Evolutionary conservation across 2,329 filamentous ascomycete species (phyloP).

Genomic region (Aspergillus pseudoterreus): DNA sequence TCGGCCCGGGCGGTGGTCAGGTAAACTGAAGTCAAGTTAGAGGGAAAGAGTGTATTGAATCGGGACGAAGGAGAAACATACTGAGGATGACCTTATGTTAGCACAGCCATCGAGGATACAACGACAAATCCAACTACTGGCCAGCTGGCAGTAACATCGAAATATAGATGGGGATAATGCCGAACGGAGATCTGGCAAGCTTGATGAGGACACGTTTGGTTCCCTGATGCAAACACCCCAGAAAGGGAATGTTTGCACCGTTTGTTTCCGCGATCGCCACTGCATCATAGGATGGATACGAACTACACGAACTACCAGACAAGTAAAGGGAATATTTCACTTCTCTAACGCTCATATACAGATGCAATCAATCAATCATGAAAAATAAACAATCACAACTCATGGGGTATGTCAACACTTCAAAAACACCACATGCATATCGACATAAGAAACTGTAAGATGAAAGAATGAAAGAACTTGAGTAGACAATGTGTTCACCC

Average conservation of each 20-base stretch:
- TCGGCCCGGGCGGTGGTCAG: too few relatives aligned
- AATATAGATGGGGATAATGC: slow-evolving; percentile 10
- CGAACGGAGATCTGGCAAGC: slow-evolving; percentile 6
- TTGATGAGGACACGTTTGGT: slow-evolving; percentile 23
- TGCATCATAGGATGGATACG: neutral
- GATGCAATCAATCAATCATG: neutral
- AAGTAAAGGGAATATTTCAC: neutral
- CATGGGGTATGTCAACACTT: neutral
- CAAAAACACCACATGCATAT: neutral
- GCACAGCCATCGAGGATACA: slow-evolving; percentile 25
- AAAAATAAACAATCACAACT: neutral
- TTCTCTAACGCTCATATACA: neutral
- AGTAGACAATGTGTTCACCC: too few relatives aligned
- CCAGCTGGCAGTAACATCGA: slow-evolving; percentile 30
- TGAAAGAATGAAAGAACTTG: too few relatives aligned
- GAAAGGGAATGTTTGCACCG: slow-evolving; percentile 14
- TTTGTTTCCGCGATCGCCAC: slow-evolving; percentile 5
- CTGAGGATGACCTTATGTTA: slow-evolving; percentile 9
- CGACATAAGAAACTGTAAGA: neutral
- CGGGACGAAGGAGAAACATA: neutral
- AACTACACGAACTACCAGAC: neutral
- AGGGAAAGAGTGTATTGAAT: neutral
- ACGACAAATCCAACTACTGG: slow-evolving; percentile 23
- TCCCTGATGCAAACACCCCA: slow-evolving; percentile 12
- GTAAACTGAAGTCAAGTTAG: slow-evolving; percentile 8